Evolutionary conservation across 371 early-diverging fungal genomes (phyloP).

Genomic region (Mortierella sp.): DNA sequence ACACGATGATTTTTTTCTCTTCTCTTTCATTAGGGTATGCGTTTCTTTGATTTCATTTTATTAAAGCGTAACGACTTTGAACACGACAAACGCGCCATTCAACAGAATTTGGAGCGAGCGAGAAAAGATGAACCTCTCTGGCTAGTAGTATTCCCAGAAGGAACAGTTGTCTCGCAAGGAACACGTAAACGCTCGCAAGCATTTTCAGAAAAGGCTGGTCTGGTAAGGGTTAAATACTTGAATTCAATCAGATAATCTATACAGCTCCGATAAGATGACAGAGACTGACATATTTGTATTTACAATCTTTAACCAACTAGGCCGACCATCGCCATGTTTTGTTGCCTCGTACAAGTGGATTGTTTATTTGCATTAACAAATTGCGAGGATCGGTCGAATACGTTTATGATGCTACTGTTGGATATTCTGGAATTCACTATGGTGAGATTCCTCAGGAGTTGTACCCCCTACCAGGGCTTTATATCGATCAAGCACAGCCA

Average conservation of each 20-base stretch:
- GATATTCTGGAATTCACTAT: conserved; percentile 81
- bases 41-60: conserved; percentile 89
- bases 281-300: neutral
- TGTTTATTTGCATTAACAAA: conserved; percentile 71
- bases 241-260: neutral
- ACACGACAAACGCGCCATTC: conserved; percentile 73
- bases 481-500: conserved; percentile 77
- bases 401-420: conserved; percentile 89
- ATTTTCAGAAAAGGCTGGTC: conserved; percentile 65
- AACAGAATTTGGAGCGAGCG: conserved; percentile 57
- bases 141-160: conserved; percentile 94
- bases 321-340: conserved; percentile 70
- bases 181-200: conserved; percentile 63
- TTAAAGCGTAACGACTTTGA: conserved; percentile 82
- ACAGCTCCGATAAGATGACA: neutral
- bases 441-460: conserved; percentile 83
- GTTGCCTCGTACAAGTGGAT: conserved; percentile 85
- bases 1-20: neutral
- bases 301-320: conserved; percentile 49
- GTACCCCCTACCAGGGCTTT: conserved; percentile 78
- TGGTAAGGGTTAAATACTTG: conserved; percentile 56
- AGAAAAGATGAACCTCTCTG: conserved; percentile 73
- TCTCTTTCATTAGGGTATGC: conserved; percentile 79
- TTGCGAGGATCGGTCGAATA: conserved; percentile 75
- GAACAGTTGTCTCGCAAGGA: conserved; percentile 77